phyloP scores from a whole-genome alignment of 1,284 basidiomycete genomes.

The Sporisorium scitamineum region DNA sequence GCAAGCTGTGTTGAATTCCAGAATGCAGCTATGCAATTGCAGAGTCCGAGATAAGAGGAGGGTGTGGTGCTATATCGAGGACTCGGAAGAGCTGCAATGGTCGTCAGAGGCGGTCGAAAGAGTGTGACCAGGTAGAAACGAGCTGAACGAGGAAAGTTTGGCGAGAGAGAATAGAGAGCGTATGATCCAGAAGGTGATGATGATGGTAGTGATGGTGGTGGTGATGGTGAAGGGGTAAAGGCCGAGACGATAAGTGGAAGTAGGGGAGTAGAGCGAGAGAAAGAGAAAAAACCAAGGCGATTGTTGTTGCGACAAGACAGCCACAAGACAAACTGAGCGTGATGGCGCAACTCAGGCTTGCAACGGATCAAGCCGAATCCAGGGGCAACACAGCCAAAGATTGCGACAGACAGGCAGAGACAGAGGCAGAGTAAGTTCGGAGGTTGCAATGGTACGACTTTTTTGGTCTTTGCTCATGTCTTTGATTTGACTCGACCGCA shows the following conservation, averaged over 20 bases:
- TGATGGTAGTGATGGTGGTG: not conserved
- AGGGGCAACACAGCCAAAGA: not conserved
- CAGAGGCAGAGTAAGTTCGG: not conserved
- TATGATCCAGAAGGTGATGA: not conserved
- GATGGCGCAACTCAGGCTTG: too few relatives aligned
- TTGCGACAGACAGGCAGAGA: not conserved
- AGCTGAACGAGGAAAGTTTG: not conserved
- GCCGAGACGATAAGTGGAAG: too few relatives aligned
- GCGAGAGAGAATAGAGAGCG: not conserved
- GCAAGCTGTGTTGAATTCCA: too few relatives aligned
- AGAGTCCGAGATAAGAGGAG: not conserved
- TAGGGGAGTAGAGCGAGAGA: not conserved
- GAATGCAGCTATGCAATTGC: not conserved
- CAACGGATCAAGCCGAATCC: slow-evolving; percentile 2
- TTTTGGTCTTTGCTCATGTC: not conserved
- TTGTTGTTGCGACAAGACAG: not conserved
- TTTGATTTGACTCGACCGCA: not conserved
- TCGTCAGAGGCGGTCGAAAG: not conserved
- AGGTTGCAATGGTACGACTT: slow-evolving; percentile 8
- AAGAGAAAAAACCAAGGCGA: not conserved
- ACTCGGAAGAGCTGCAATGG: not conserved
- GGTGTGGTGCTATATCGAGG: not conserved
- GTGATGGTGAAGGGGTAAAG: not conserved
- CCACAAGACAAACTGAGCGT: not conserved
- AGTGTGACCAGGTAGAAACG: not conserved